A percentile compares a stretch with the other conserved stretches of the same genome.
Evolutionary conservation across 139 green algal genomes (phyloP).

Genomic region (Coelastrella sp.): DNA sequence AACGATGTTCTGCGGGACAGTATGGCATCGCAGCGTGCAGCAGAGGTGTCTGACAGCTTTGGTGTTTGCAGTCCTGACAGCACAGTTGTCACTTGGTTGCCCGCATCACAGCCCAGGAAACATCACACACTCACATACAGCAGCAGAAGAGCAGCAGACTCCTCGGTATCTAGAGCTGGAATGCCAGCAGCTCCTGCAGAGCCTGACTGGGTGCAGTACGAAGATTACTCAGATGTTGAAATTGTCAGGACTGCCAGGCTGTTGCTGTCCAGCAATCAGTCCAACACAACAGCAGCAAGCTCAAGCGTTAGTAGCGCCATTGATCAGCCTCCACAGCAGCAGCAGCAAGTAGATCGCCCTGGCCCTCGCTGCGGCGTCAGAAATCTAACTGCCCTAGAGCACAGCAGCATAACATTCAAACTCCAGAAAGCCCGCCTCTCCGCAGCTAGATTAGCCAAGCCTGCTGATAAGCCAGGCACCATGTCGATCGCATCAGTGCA

Average conservation of each 20-base stretch:
- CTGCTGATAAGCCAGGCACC: not conserved
- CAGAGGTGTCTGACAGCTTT: not conserved
- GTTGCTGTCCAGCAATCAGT: not conserved
- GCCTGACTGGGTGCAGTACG: not conserved
- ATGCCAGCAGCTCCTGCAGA: not conserved
- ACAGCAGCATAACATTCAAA: not conserved
- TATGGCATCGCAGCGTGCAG: not conserved
- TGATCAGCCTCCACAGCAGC: not conserved
- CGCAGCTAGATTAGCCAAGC: not conserved
- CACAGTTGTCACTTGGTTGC: not conserved
- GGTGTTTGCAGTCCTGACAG: not conserved
- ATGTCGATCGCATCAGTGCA: slow-evolving; percentile 32
- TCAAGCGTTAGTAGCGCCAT: not conserved
- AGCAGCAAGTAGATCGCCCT: not conserved
- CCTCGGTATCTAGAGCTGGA: not conserved
- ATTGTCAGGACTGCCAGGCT: not conserved
- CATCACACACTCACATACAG: no score
- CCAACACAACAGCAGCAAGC: slow-evolving; percentile 19
- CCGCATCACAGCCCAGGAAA: not conserved
- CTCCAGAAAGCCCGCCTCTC: not conserved
- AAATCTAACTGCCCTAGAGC: not conserved
- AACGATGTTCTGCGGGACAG: no score
- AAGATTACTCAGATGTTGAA: not conserved
- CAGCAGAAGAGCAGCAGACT: not conserved
- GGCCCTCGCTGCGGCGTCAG: slow-evolving; percentile 8